Evolutionary conservation across 805 yeast species (phyloP).

Genomic region (Lipomyces sp.): DNA sequence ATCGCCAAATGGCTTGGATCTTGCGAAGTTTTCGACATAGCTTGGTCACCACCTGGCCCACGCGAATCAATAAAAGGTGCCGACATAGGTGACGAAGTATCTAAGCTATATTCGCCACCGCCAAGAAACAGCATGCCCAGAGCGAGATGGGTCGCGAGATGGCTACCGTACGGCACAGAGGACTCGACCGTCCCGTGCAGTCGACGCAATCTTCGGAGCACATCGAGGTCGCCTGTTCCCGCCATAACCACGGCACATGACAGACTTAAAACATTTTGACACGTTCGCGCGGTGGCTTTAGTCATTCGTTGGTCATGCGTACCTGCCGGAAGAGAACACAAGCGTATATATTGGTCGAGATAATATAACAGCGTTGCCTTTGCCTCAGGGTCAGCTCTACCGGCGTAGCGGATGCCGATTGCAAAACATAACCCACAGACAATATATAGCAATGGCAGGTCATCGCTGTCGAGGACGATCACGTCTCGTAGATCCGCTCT

Average conservation of each 20-base stretch:
- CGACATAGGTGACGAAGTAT: constrained; percentile 47
- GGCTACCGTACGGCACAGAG: constrained; percentile 63
- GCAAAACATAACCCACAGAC: constrained; percentile 77
- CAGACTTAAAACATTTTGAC: constrained; percentile 64
- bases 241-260: constrained; percentile 80
- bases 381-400: constrained; percentile 61
- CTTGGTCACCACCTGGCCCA: not conserved
- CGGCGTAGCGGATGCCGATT: constrained; percentile 76
- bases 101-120: constrained; percentile 87
- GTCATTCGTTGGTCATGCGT: constrained; percentile 66
- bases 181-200: constrained; percentile 59
- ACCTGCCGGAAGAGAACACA: constrained; percentile 51
- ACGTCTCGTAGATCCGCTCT: constrained; percentile 26
- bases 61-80: not conserved
- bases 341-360: constrained; percentile 56
- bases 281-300: constrained; percentile 56
- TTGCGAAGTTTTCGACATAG: not conserved
- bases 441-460: constrained; percentile 64
- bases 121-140: constrained; percentile 88
- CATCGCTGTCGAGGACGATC: constrained; percentile 58
- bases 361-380: constrained; percentile 60
- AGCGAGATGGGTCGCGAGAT: constrained; percentile 77
- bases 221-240: constrained; percentile 85
- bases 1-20: constrained; percentile 55
- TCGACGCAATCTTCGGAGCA: constrained; percentile 71